A percentile compares a stretch with the other conserved stretches of the same genome.
Conservation (phyloP, 2,329 filamentous ascomycete species). For the Aphanocladium album region DNA sequence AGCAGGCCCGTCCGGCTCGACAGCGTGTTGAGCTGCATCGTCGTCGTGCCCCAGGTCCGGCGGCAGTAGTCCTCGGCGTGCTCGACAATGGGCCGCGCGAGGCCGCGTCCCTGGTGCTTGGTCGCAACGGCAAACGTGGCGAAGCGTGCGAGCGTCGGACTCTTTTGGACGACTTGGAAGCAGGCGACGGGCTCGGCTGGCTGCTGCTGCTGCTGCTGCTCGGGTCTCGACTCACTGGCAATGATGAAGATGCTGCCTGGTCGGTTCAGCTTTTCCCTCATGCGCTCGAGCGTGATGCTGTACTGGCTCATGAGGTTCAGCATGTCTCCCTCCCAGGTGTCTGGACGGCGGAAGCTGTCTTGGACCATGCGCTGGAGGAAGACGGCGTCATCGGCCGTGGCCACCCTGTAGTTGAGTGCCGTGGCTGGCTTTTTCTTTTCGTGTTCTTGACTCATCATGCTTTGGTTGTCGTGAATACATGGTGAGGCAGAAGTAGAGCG, state of each 20-base stretch:
- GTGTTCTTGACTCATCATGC: neutral
- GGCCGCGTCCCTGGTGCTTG: conserved; percentile 7
- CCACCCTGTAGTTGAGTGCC: neutral
- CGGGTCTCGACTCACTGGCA: neutral
- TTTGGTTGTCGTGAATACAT: neutral
- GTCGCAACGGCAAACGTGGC: neutral
- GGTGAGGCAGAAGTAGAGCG: neutral
- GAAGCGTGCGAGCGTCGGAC: neutral
- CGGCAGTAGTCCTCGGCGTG: neutral
- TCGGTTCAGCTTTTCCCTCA: neutral
- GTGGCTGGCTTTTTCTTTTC: neutral
- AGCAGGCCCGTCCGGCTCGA: neutral
- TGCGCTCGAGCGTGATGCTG: neutral
- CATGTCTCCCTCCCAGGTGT: neutral
- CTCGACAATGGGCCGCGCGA: neutral
- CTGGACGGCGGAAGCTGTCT: neutral
- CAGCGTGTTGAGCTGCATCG: conserved; percentile 9
- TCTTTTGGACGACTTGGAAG: neutral
- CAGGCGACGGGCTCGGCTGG: neutral
- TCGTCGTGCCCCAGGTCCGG: neutral
- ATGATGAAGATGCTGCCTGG: neutral
- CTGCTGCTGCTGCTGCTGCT: neutral
- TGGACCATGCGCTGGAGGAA: neutral
- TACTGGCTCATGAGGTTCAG: neutral
- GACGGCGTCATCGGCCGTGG: neutral